Percentiles rank a stretch among this genome's conserved stretches.
Evolutionary conservation across 495 filamentous ascomycete genomes (phyloP).

Genomic region (Aspergillus avenaceus): DNA sequence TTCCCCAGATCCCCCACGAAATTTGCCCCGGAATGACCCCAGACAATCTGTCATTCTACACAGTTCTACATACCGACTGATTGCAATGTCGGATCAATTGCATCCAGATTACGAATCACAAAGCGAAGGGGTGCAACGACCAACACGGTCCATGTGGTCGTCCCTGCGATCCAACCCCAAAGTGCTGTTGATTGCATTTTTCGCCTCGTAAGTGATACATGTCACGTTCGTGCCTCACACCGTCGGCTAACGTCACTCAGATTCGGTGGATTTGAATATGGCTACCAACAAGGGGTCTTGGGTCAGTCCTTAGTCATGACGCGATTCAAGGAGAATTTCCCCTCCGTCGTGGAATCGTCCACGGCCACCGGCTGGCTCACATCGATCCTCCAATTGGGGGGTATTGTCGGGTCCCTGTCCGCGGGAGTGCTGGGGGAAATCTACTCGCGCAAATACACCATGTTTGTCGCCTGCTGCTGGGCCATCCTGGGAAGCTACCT

Average conservation of each 20-base stretch:
- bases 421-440: slow-evolving; percentile 54
- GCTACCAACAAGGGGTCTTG: slow-evolving; percentile 44
- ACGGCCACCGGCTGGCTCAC: slow-evolving; percentile 41
- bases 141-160: neutral
- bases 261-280: slow-evolving; percentile 45
- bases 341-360: slow-evolving; percentile 33
- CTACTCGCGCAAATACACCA: slow-evolving; percentile 63
- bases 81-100: too few relatives aligned
- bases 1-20: neutral
- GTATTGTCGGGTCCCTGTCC: slow-evolving; percentile 63
- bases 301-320: slow-evolving; percentile 41
- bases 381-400: slow-evolving; percentile 70
- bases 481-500: slow-evolving; percentile 58
- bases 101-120: too few relatives aligned
- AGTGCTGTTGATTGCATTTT: slow-evolving; percentile 39
- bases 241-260: slow-evolving; percentile 8
- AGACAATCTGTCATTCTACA: neutral
- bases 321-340: slow-evolving; percentile 40
- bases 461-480: slow-evolving; percentile 69
- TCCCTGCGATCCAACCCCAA: slow-evolving; percentile 24
- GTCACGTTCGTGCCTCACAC: neutral
- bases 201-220: slow-evolving; percentile 38
- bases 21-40: neutral
- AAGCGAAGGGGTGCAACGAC: too few relatives aligned
- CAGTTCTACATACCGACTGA: too few relatives aligned